Evolutionary conservation across 495 filamentous ascomycete species (phyloP), one percentile per base, ranked within the genome.

Genomic region (Talaromyces liani): DNA sequence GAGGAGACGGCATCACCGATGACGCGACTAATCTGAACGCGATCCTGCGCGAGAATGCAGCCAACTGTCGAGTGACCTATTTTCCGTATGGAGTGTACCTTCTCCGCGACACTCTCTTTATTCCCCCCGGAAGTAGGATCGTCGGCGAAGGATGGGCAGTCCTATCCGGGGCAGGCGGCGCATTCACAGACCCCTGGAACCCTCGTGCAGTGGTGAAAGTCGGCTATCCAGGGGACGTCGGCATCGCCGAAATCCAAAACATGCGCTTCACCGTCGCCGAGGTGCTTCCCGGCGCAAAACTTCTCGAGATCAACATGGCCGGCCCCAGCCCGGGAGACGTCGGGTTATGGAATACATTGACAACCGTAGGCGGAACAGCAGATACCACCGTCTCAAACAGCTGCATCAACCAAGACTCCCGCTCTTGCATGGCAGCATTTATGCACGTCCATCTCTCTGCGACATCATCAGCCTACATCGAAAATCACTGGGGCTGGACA

Each of bases 11-110:
- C 49, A 49, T 27, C 12, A 65, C 63, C 0, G 69, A 71, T 25
- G 68, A 71, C 45, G 51, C 54, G 25, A 20, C 56, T 3, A 64
- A 27, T 47, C 55, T 87, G 55, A 83, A 85, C 65, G 66, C 70
- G 14, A 73, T 82, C 69, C 34, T 83, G 62, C 56, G 75, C 58
- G 45, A 77, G 60, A 67, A 80, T 54, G 68, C 75, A 60, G 58
- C 62, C 16, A 68, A 75, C 61, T 78, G 77, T 29, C 64, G 63
- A 10, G 68, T 86, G 18, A 69, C 79, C 3, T 88, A 79, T 69
- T 87, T 88, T 67, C 84, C 84, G 0, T 70, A 72, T 25, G 85
- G 86, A 10, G 75, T 77, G 0, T 88, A 88, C 68, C 64, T 75
- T 1, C 79, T 87, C 51, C 79, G 71, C 24, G 70, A 72, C 25